Evolutionary conservation across 208 protist species (phyloP).

Genomic region (Wallacemonas sp.): DNA sequence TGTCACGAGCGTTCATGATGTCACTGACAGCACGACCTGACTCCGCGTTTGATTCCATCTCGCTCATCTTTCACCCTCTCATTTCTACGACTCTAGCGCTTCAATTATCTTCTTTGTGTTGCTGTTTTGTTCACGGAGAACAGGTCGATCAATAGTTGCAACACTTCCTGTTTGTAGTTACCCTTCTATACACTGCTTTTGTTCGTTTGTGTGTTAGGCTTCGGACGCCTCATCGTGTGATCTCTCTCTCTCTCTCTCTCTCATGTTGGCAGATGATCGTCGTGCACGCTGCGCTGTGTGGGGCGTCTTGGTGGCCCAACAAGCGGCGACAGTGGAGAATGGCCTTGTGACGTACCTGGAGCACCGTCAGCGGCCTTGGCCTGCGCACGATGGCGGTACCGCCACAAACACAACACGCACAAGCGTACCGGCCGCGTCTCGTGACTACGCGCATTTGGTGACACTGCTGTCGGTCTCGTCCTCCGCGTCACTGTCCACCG

Average conservation of each 20-base stretch:
- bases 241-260: neutral
- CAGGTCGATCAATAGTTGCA: too few species aligned
- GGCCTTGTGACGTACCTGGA: conserved; percentile 25
- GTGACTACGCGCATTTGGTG: neutral
- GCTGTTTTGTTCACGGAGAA: too few species aligned
- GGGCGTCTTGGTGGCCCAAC: conserved; percentile 32
- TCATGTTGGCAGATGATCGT: neutral
- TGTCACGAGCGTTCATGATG: too few species aligned
- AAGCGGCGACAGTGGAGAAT: conserved; percentile 22
- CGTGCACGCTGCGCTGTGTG: conserved; percentile 17
- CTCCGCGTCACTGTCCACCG: neutral
- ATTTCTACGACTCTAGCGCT: too few species aligned
- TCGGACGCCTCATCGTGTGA: neutral
- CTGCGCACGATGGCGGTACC: neutral
- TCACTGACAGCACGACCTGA: too few species aligned
- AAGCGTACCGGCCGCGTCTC: neutral
- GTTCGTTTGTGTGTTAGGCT: neutral
- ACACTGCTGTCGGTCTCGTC: neutral
- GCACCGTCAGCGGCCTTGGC: neutral
- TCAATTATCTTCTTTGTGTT: too few species aligned
- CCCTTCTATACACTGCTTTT: conserved; percentile 7
- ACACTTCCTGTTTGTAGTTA: neutral
- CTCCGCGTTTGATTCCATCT: too few species aligned
- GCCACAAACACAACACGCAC: neutral
- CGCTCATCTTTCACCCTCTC: too few species aligned